Evolutionary conservation across 495 filamentous ascomycete genomes (phyloP).

Genomic region (Stereocaulon alpinum): DNA sequence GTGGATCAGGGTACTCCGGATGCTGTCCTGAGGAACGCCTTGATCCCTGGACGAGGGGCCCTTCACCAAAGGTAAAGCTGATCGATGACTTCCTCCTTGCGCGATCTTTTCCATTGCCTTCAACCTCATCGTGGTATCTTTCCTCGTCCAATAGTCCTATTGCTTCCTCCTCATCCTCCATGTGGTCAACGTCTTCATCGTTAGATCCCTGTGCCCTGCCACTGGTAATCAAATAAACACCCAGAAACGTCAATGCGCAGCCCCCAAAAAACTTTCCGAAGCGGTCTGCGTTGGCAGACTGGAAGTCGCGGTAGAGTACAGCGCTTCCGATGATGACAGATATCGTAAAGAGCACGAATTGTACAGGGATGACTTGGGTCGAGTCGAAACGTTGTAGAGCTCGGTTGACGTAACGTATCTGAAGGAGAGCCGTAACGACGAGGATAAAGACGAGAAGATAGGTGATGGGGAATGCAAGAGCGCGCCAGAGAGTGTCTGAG

Average conservation of each 20-base stretch:
- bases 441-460: constrained; percentile 73
- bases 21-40: constrained; percentile 14
- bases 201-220: constrained; percentile 36
- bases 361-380: constrained; percentile 91
- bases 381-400: constrained; percentile 91
- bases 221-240: constrained; percentile 87
- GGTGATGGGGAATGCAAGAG: constrained; percentile 81
- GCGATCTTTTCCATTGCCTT: constrained; percentile 19
- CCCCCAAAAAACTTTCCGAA: constrained; percentile 79
- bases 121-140: constrained; percentile 32
- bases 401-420: constrained; percentile 92
- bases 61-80: constrained; percentile 13
- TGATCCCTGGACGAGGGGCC: constrained; percentile 5
- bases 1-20: not conserved
- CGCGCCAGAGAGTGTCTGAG: constrained; percentile 75
- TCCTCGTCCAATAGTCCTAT: constrained; percentile 39
- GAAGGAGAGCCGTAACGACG: constrained; percentile 76
- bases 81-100: constrained; percentile 19
- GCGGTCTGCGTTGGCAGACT: constrained; percentile 57
- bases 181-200: constrained; percentile 37
- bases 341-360: constrained; percentile 93
- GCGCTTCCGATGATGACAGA: constrained; percentile 92
- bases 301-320: constrained; percentile 86
- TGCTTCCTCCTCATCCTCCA: constrained; percentile 37
- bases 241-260: constrained; percentile 81